These are phyloP conservation scores for Calocybe cyanea DNA, from an alignment of 768 basidiomycete genomes.

Conservation along the genomic window DNA sequence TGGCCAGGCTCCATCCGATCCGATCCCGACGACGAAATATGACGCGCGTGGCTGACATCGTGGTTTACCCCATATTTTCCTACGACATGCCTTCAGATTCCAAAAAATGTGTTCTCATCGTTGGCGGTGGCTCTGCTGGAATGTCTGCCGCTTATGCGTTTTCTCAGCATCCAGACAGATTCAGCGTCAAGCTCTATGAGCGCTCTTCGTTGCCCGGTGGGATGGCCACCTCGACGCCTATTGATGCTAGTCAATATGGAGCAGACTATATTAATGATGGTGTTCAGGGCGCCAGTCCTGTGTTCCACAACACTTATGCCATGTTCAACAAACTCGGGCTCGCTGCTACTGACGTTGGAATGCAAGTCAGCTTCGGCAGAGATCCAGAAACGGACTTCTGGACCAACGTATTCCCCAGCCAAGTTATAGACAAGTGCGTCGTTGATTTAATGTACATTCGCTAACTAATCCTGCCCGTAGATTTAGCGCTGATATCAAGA, in stretches of 20 bases:
- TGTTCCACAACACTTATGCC: constrained; percentile 28
- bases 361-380: constrained; percentile 29
- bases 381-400: constrained; percentile 26
- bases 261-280: constrained; percentile 31
- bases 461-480: constrained; percentile 7
- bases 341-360: constrained; percentile 23
- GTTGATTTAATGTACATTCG: neutral
- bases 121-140: constrained; percentile 27
- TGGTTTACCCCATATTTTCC: constrained; percentile 5
- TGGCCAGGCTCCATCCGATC: too few species aligned
- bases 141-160: constrained; percentile 31
- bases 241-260: constrained; percentile 22
- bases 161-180: constrained; percentile 26
- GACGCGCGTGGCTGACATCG: neutral
- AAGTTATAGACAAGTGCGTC: constrained; percentile 23
- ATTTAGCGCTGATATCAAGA: constrained; percentile 26
- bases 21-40: neutral
- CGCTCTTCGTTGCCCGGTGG: constrained; percentile 23
- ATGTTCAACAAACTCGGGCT: constrained; percentile 28
- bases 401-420: constrained; percentile 28
- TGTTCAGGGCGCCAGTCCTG: constrained; percentile 28
- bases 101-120: constrained; percentile 24
- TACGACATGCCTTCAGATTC: neutral
- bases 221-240: constrained; percentile 27
- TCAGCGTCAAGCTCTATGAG: constrained; percentile 25